These are phyloP conservation scores for Dalbergia cochinchinensis DNA, from an alignment of 306 rosid genomes.

Conservation along the genomic window DNA sequence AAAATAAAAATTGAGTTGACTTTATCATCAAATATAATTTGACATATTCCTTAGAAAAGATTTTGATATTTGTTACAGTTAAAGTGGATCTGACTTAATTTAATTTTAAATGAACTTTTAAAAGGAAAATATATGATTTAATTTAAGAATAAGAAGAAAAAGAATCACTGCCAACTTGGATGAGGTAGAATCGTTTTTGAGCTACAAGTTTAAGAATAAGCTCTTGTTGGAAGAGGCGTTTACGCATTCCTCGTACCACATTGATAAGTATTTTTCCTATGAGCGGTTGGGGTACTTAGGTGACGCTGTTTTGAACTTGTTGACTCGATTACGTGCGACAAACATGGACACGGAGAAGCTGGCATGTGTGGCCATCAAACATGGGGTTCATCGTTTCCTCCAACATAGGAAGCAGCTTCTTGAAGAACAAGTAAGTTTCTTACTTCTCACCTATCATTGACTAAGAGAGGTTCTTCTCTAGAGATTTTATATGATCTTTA, in stretches of 20 bases:
- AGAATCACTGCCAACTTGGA: slow-evolving; percentile 17
- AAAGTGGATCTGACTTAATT: too few relatives aligned
- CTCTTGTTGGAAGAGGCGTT: slow-evolving; percentile 63
- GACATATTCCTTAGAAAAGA: too few relatives aligned
- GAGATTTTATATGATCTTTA: too few relatives aligned
- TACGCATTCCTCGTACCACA: slow-evolving; percentile 49
- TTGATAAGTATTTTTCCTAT: slow-evolving; percentile 25
- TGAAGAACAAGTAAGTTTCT: slow-evolving; percentile 49
- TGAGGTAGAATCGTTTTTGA: slow-evolving; percentile 57
- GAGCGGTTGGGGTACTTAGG: slow-evolving; percentile 65
- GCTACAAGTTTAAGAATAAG: slow-evolving; percentile 57
- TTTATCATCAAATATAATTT: too few relatives aligned
- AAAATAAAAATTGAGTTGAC: too few relatives aligned
- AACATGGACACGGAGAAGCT: too few relatives aligned
- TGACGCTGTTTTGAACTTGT: slow-evolving; percentile 58
- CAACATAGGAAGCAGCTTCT: slow-evolving; percentile 60
- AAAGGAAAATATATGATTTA: too few relatives aligned
- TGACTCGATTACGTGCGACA: slow-evolving; percentile 65
- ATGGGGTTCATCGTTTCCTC: slow-evolving; percentile 58
- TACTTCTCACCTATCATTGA: too few relatives aligned
- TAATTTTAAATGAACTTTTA: too few relatives aligned
- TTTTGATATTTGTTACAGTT: too few relatives aligned
- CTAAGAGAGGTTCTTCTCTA: too few relatives aligned
- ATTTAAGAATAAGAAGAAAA: too few relatives aligned
- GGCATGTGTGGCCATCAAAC: slow-evolving; percentile 66